A percentile compares a stretch with the other conserved stretches of the same genome.
These are phyloP conservation scores for Vaccinium vitisidaea DNA, from an alignment of 148 eudicot genomes.

Conservation along the genomic window DNA sequence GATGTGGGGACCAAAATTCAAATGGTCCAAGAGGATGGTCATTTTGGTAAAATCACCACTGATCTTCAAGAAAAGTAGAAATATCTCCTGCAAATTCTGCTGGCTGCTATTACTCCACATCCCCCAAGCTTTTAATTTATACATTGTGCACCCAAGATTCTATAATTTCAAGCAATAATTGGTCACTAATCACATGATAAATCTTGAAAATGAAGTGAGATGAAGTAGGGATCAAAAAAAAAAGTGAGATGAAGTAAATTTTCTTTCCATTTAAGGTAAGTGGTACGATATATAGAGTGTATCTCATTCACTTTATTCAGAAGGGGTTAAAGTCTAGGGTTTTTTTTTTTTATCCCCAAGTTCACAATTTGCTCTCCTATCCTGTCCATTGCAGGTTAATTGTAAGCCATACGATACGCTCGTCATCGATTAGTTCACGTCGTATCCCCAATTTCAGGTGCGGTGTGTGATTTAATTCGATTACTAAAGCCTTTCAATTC, in stretches of 20 bases:
- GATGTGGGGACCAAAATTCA: too few species aligned
- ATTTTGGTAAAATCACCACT: conserved; percentile 2
- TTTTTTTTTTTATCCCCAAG: conserved; percentile 13
- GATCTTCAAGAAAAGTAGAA: neutral
- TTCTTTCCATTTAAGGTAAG: conserved; percentile 31
- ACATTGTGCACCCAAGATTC: neutral
- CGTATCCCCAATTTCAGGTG: neutral
- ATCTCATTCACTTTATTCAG: neutral
- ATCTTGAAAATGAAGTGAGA: neutral
- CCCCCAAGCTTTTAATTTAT: neutral
- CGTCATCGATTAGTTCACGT: neutral
- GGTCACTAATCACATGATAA: neutral
- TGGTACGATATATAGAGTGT: neutral
- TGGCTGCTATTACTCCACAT: conserved; percentile 4
- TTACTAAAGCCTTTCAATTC: neutral
- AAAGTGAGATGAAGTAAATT: neutral
- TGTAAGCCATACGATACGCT: neutral
- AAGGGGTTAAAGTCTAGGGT: conserved; percentile 20
- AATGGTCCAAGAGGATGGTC: neutral
- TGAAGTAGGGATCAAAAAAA: too few species aligned
- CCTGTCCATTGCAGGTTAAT: conserved; percentile 3
- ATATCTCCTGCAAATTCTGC: neutral
- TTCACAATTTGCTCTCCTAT: neutral
- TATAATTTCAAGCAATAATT: neutral
- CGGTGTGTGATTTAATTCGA: neutral